Evolutionary conservation across 306 rosid genomes (phyloP), one percentile per base, ranked within the genome.

Genomic region (Vigna unguiculata): DNA sequence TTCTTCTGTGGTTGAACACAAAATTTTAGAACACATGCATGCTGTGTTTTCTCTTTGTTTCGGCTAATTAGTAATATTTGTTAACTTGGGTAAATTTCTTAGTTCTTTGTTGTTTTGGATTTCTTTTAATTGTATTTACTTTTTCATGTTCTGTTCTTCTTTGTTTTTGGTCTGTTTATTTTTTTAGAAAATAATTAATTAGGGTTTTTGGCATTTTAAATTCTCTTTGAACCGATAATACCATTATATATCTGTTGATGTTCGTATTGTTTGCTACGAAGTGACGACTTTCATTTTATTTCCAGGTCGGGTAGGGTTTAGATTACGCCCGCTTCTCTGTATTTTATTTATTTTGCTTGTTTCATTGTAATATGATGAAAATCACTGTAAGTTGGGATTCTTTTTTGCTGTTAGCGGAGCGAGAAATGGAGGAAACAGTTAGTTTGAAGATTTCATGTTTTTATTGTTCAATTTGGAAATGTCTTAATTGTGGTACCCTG

Each of bases 191-290:
- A 25, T 22, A 47, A 36, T 10, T 32, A 6, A 22, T 41, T 64
- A 43, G 83, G 78, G 83, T 64, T 79, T 71, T 45, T 52, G 32
- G 75, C 48, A 8, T 61, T 48, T 3, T 49, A 54, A 20, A 2
- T 69, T 32, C 36, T 68, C 30, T 19, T 70, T 45, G 9, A 21
- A 43, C 30, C 3, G 4, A 60, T 53, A 9, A 19, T 32, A 51
- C 30, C 19, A 10, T 9, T 25, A 25, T 6, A 38, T 76, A 52
- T 20, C 4, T 9, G 10, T 20, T 54, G 6, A 13, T 55, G 38
- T 66, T 43, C 28, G 4, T n/a, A 12, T 51, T 12, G 12, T 38
- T 76, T 77, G 60, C 40, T 9, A 38, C 69, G 3, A 28, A 28
- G 17, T 13, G 64, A 19, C 9, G 10, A 6, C 15, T 62, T 2